These are phyloP conservation scores for Eucalyptus sideroxylon DNA, from an alignment of 345 rosid genomes.

Conservation along the genomic window DNA sequence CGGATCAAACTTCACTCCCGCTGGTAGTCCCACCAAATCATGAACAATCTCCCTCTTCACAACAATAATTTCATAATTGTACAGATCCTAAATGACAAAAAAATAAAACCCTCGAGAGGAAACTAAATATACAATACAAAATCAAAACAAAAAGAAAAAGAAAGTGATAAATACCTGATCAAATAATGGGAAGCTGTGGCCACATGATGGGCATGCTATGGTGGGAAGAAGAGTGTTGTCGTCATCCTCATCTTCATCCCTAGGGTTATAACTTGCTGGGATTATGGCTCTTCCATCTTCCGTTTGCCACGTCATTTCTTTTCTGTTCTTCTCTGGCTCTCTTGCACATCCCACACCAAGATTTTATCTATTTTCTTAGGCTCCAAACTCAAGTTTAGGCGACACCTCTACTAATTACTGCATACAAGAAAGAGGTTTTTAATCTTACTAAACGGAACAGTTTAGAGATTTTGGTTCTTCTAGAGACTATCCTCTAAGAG, in stretches of 20 bases:
- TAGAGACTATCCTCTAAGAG: neutral
- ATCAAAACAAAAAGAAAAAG: neutral
- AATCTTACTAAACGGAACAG: neutral
- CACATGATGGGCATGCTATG: conserved; percentile 72
- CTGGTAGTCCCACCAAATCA: conserved; percentile 81
- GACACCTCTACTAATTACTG: neutral
- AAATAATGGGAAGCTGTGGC: conserved; percentile 35
- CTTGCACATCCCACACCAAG: neutral
- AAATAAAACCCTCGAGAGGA: neutral
- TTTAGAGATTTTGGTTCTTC: neutral
- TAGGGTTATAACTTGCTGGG: neutral
- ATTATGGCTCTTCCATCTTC: neutral
- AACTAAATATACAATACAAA: neutral
- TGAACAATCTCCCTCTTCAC: conserved; percentile 37
- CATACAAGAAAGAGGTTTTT: neutral
- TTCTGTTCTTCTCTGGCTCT: neutral
- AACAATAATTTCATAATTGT: neutral
- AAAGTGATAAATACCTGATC: conserved; percentile 41
- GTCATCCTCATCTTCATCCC: neutral
- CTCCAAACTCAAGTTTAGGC: neutral
- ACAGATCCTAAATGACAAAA: neutral
- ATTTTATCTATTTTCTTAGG: neutral
- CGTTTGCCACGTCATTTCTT: neutral
- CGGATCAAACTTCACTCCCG: conserved; percentile 93
- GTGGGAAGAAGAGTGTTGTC: neutral